These are phyloP conservation scores for Auriscalpium vulgare DNA, from an alignment of 768 basidiomycete genomes.

Conservation along the genomic window DNA sequence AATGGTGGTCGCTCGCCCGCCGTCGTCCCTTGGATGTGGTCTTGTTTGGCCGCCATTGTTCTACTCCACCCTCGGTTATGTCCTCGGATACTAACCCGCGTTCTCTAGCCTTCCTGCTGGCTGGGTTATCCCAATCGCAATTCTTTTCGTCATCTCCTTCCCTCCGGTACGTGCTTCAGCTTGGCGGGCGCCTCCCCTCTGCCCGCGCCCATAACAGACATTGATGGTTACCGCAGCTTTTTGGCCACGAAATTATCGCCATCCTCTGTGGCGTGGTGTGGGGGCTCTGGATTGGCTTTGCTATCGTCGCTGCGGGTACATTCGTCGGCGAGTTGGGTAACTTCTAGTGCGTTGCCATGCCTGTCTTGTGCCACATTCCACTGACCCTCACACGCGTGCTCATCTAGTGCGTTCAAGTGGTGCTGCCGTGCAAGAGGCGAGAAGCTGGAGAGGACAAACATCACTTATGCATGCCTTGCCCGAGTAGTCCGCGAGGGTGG, in stretches of 20 bases:
- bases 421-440: constrained; percentile 68
- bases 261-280: constrained; percentile 86
- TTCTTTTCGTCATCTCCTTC: constrained; percentile 81
- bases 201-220: too few species aligned
- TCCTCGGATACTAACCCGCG: not conserved
- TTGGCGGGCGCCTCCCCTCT: not conserved
- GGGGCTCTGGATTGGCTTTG: constrained; percentile 85
- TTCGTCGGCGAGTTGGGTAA: constrained; percentile 83
- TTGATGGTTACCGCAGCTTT: constrained; percentile 41
- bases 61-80: too few species aligned
- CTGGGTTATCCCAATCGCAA: constrained; percentile 72
- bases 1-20: too few species aligned
- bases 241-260: constrained; percentile 89
- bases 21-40: too few species aligned
- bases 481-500: constrained; percentile 78
- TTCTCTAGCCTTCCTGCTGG: constrained; percentile 42
- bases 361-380: not conserved
- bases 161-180: constrained; percentile 49
- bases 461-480: constrained; percentile 41
- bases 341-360: constrained; percentile 54
- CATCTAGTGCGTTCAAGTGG: constrained; percentile 72
- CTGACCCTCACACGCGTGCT: too few species aligned
- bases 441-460: constrained; percentile 42
- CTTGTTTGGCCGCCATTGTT: too few species aligned
- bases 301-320: constrained; percentile 76